These are phyloP conservation scores for Flagelloscypha sp. DNA, from an alignment of 768 basidiomycete genomes.

Conservation along the genomic window DNA sequence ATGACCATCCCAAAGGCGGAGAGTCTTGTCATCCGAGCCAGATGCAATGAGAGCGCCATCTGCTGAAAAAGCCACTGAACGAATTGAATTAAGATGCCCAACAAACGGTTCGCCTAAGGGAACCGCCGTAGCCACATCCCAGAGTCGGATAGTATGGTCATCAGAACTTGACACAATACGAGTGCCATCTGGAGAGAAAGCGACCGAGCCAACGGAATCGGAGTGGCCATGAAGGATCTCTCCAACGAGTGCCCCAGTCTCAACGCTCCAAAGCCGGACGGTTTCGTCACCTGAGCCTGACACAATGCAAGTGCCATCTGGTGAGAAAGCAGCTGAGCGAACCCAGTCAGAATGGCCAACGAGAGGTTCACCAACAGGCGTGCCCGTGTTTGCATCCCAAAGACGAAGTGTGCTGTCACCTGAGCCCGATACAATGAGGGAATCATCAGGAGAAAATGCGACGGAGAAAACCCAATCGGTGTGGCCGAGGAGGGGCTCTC, in stretches of 20 bases:
- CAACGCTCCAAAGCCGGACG: conserved; percentile 8
- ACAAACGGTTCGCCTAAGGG: conserved; percentile 1
- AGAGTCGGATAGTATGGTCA: conserved; percentile 11
- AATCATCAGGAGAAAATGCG: conserved; percentile 13
- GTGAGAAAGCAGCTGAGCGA: conserved; percentile 12
- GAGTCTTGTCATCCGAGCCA: conserved; percentile 11
- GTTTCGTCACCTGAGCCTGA: conserved; percentile 8
- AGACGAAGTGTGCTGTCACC: conserved; percentile 6
- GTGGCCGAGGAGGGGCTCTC: conserved; percentile 5
- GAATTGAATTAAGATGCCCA: conserved; percentile 7
- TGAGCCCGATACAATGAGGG: conserved; percentile 7
- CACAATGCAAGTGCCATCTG: conserved; percentile 10
- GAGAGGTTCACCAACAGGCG: background rate
- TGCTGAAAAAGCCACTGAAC: conserved; percentile 12
- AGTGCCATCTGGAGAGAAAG: conserved; percentile 14
- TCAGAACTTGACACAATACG: conserved; percentile 13
- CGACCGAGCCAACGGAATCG: conserved; percentile 7
- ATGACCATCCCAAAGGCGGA: conserved; percentile 14
- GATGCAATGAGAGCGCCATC: conserved; percentile 14
- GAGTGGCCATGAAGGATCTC: conserved; percentile 7
- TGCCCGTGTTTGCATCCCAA: conserved; percentile 7
- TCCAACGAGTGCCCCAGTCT: conserved; percentile 5
- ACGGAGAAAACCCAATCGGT: conserved; percentile 4
- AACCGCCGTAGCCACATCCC: conserved; percentile 7
- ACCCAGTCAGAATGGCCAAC: conserved; percentile 7